These are phyloP conservation scores for Helianthus tuberosus DNA, from an alignment of 129 eudicot genomes.

Conservation along the genomic window DNA sequence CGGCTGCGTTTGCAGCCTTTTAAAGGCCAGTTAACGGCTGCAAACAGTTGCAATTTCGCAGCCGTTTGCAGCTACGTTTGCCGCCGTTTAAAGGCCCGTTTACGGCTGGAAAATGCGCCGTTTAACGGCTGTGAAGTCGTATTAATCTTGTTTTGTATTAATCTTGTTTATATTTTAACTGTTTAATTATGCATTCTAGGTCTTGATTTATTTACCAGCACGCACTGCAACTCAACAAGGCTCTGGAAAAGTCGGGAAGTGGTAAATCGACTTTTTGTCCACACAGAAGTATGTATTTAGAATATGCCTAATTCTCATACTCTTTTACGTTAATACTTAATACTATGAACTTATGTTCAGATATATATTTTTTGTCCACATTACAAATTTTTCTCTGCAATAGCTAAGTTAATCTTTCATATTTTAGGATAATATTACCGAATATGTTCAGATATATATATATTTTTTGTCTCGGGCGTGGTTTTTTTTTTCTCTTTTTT, in stretches of 20 bases:
- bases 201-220: conserved; percentile 82
- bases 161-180: background rate
- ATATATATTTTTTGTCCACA: conserved; percentile 8
- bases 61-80: too few species aligned
- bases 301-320: background rate
- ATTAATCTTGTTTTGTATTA: too few species aligned
- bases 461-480: too few species aligned
- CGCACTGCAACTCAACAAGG: conserved; percentile 95
- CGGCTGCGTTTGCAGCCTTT: too few species aligned
- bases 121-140: too few species aligned
- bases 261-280: conserved; percentile 84
- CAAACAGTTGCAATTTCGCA: too few species aligned
- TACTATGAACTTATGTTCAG: conserved; percentile 21
- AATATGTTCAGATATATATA: too few species aligned
- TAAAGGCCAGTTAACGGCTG: too few species aligned
- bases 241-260: conserved; percentile 82
- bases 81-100: too few species aligned
- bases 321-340: conserved; percentile 3
- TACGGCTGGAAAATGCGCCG: too few species aligned
- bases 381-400: background rate
- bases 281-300: conserved; percentile 71
- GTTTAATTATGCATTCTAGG: conserved; percentile 44
- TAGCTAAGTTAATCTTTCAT: background rate
- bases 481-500: too few species aligned
- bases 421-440: too few species aligned